Evolutionary conservation across 768 basidiomycete species (phyloP).

Genomic region (Leccinellum rugosiceps): DNA sequence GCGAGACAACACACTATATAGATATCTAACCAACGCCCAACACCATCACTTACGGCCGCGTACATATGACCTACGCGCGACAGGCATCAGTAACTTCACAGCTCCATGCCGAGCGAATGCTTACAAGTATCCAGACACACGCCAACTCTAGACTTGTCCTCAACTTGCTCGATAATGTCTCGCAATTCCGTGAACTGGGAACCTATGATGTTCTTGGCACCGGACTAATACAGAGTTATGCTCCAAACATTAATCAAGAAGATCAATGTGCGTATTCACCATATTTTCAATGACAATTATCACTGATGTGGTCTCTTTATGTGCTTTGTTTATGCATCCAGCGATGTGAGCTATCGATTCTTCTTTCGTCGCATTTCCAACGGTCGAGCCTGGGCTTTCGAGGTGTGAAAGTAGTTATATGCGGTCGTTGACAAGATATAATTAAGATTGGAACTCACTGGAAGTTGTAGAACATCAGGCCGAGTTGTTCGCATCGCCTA

Average conservation of each 20-base stretch:
- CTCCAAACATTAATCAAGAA: background rate
- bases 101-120: slow-evolving; percentile 6
- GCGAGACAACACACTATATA: background rate
- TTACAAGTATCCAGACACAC: slow-evolving; percentile 86
- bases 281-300: slow-evolving; percentile 80
- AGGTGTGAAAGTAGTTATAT: background rate
- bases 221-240: slow-evolving; percentile 48
- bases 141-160: slow-evolving; percentile 72
- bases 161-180: slow-evolving; percentile 63
- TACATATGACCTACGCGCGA: slow-evolving; percentile 62
- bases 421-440: accelerated
- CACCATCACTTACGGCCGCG: slow-evolving; percentile 60
- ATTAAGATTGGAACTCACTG: slow-evolving; percentile 51
- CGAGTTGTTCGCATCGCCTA: slow-evolving; percentile 71
- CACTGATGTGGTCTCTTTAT: slow-evolving; percentile 55
- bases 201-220: slow-evolving; percentile 76
- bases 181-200: slow-evolving; percentile 65
- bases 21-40: slow-evolving; percentile 29
- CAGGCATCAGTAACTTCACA: background rate
- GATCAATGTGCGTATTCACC: slow-evolving; percentile 38
- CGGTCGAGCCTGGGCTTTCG: slow-evolving; percentile 77
- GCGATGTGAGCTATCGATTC: slow-evolving; percentile 66
- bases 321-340: slow-evolving; percentile 70
- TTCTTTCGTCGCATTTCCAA: slow-evolving; percentile 60
- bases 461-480: slow-evolving; percentile 75